These are phyloP conservation scores for Amoebophrya sp. DNA, from an alignment of 169 alveolate genomes.

Conservation along the genomic window DNA sequence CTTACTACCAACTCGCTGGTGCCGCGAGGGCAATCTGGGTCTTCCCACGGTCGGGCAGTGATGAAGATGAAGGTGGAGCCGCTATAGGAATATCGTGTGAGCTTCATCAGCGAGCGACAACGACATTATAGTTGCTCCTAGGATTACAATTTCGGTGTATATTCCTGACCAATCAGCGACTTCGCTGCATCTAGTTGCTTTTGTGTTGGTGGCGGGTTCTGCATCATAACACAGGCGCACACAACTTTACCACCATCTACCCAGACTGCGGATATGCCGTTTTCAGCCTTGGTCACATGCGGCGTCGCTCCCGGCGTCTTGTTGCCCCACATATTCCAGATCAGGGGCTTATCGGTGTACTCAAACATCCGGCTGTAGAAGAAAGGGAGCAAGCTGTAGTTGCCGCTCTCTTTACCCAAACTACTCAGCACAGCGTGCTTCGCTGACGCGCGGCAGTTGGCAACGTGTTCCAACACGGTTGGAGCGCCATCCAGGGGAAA, in stretches of 20 bases:
- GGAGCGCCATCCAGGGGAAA: not conserved
- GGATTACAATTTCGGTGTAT: too few species aligned
- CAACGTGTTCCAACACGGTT: not conserved
- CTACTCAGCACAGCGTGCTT: not conserved
- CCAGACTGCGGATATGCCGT: not conserved
- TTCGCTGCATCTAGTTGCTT: not conserved
- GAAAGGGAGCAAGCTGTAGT: not conserved
- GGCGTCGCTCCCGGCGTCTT: not conserved
- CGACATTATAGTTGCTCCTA: too few species aligned
- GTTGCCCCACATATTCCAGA: not conserved
- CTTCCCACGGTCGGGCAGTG: too few species aligned
- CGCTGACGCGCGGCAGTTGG: not conserved
- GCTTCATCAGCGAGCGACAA: too few species aligned
- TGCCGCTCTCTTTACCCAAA: not conserved
- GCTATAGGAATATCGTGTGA: too few species aligned
- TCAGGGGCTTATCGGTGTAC: not conserved
- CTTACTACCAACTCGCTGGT: too few species aligned
- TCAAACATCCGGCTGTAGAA: not conserved
- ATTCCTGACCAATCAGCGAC: not conserved
- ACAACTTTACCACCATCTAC: not conserved
- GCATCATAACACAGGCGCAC: not conserved
- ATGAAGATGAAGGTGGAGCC: too few species aligned
- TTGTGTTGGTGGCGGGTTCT: not conserved
- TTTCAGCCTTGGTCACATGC: not conserved
- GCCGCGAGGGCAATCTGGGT: too few species aligned